Evolutionary conservation across 345 rosid species (phyloP), one percentile per base, ranked within the genome.

Genomic region (Lenwebbia sp.): DNA sequence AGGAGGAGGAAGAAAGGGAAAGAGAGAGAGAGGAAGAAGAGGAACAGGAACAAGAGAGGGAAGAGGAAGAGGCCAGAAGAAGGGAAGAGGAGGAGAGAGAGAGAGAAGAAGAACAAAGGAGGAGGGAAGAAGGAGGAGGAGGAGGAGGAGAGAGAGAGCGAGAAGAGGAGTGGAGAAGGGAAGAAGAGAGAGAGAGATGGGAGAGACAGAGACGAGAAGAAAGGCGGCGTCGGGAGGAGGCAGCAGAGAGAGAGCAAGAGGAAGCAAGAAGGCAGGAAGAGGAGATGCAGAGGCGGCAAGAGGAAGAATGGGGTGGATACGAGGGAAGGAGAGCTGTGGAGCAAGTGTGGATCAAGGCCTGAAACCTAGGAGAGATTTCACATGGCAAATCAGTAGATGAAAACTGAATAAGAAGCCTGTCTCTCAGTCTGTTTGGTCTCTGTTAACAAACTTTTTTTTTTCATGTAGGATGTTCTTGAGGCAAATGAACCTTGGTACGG

Each of bases 261-360:
- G 81, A 13, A 25, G 78, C 81, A n/a, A 49, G 81, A 75, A 60
- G 40, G 52, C 53, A 60, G 44, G 81, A 84, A 44, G 82, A 84
- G 78, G 81, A 57, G 53, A 76, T 37, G 83, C 58, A 81, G 83
- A 50, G 57, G 57, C 44, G 15, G 60, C 82, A 28, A 41, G 40
- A 13, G 65, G 82, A 87, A 76, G 86, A 82, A 70, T 65, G 89
- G 87, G 54, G 88, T 51, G 78, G 86, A 89, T 49, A 60, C 41
- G 28, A 19, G 83, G 57, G 87, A 83, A 83, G 60, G 54, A 87
- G 84, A 76, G 55, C 49, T 23, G 30, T 19, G 52, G 19, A 84
- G 53, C 55, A 87, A 40, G 87, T 70, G 82, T 21, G 85, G 83
- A 53, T 85, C 53, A 10, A 65, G 51, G 30, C 7, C 78, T 70